Evolutionary conservation across 768 basidiomycete genomes (phyloP), one percentile per base, ranked within the genome.

Genomic region (Lactarius hatsudake): DNA sequence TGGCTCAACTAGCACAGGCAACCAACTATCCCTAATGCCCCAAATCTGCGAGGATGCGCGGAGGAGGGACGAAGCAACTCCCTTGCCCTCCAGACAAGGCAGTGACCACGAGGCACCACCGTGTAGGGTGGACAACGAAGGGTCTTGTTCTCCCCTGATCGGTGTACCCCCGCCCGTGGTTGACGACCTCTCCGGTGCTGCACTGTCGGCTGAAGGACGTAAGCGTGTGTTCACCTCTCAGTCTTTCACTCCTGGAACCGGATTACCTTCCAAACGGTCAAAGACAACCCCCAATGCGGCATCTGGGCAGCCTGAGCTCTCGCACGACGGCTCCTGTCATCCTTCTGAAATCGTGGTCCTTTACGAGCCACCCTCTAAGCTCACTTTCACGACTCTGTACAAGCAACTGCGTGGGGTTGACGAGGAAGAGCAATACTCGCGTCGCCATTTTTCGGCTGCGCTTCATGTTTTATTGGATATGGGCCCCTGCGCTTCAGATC

Each of bases 401-500:
- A 80, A 81, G 64, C 76, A 81, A 54, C 76, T 90, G 59, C 82
- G 77, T 57, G 76, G 76, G 58, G 72, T 85, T 18, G 80, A 85
- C 73, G 76, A 77, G 5, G 75, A 74, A 30, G 80, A 80, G 59
- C 59, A 71, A 7, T 67, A 80, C 36, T 80, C 80, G 65, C 75
- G 70, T 54, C 78, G 77, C 42, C 75, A 85, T 51, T 84, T 86
- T 72, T 77, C 73, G 53, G 78, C 81, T 32, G 84, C 87, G 13
- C 80, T 78, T 23, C 74, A 76, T 70, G 81, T 81, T 23, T 75
- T 83, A 42, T 72, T 75, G 32, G 85, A 90, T 72, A 73, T 93
- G 36, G 91, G 91, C 8, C 70, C 81, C 43, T 91, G 87, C 69
- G 90, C 88, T 58, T 80, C 86, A 43, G 89, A 92, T 70, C 77